A percentile compares a stretch with the other conserved stretches of the same genome.
These are phyloP conservation scores for Penicillium paneum DNA, from an alignment of 2,329 filamentous ascomycete species.

Conservation along the genomic window DNA sequence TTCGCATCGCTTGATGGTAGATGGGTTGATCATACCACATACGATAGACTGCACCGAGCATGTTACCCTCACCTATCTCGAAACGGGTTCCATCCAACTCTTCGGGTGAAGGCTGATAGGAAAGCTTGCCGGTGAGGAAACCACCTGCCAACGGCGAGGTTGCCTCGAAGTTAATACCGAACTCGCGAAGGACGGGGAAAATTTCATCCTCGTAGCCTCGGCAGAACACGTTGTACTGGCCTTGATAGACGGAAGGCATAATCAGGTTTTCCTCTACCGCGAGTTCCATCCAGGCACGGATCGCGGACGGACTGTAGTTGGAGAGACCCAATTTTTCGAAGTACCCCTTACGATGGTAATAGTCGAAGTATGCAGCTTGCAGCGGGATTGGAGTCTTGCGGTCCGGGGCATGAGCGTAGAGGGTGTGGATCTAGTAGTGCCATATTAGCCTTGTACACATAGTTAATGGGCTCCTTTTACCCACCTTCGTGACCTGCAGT, in stretches of 20 bases:
- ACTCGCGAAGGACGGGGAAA: background rate
- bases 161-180: background rate
- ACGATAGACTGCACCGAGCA: conserved; percentile 4
- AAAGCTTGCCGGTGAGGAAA: conserved; percentile 3
- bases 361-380: conserved; percentile 3
- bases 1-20: conserved; percentile 1
- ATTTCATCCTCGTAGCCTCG: conserved; percentile 5
- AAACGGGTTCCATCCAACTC: conserved; percentile 1
- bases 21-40: conserved; percentile 7
- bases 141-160: conserved; percentile 3
- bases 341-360: background rate
- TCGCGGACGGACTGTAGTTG: conserved; percentile 1
- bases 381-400: background rate
- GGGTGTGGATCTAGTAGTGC: background rate
- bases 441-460: background rate
- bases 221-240: conserved; percentile 5
- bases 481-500: background rate
- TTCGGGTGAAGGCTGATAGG: background rate
- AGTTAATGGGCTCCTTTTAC: rapidly evolving
- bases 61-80: conserved; percentile 4
- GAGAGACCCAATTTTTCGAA: conserved; percentile 1
- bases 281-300: conserved; percentile 1
- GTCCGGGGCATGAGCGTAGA: conserved; percentile 4
- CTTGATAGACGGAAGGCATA: background rate
- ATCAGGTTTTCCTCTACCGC: background rate